Conservation (phyloP, 2,329 filamentous ascomycete species). For the Exophiala sp. region DNA sequence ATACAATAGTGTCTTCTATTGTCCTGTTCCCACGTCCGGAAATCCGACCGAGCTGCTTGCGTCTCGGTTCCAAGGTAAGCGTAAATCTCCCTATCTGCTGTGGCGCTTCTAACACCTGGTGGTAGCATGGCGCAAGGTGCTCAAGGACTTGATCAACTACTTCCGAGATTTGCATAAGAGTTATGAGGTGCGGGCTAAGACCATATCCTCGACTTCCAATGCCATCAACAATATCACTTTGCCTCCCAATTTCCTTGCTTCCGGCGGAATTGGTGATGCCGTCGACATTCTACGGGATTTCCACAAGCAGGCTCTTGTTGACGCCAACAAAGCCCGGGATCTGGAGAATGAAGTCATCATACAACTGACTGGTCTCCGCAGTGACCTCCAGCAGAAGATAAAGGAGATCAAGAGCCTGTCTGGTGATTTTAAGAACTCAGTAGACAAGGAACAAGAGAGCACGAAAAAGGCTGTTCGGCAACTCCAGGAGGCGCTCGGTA, state of each 20-base stretch:
- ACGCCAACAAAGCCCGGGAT: conserved; percentile 81
- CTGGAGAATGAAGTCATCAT: conserved; percentile 88
- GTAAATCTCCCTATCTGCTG: background rate
- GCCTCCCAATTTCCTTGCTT: conserved; percentile 68
- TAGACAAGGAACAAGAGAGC: conserved; percentile 87
- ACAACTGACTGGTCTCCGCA: conserved; percentile 76
- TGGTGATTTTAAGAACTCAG: conserved; percentile 92
- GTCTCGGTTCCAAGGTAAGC: conserved; percentile 77
- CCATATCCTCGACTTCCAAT: conserved; percentile 73
- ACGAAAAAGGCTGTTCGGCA: conserved; percentile 73
- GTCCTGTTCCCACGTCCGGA: conserved; percentile 79
- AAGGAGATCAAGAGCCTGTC: conserved; percentile 95
- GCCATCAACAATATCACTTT: conserved; percentile 72
- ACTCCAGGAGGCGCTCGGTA: conserved; percentile 73
- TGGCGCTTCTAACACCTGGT: conserved; percentile 3
- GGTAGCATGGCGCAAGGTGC: conserved; percentile 83
- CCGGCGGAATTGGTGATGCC: conserved; percentile 83
- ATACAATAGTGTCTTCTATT: conserved; percentile 76
- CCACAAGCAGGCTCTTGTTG: conserved; percentile 71
- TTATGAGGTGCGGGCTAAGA: conserved; percentile 80
- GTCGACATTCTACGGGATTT: conserved; percentile 72
- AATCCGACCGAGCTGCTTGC: conserved; percentile 84
- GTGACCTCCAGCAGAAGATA: conserved; percentile 89
- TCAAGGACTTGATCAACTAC: conserved; percentile 90
- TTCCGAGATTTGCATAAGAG: conserved; percentile 87